Evolutionary conservation across 2,329 filamentous ascomycete species (phyloP), one percentile per base, ranked within the genome.

Genomic region (Colletotrichum musicola): DNA sequence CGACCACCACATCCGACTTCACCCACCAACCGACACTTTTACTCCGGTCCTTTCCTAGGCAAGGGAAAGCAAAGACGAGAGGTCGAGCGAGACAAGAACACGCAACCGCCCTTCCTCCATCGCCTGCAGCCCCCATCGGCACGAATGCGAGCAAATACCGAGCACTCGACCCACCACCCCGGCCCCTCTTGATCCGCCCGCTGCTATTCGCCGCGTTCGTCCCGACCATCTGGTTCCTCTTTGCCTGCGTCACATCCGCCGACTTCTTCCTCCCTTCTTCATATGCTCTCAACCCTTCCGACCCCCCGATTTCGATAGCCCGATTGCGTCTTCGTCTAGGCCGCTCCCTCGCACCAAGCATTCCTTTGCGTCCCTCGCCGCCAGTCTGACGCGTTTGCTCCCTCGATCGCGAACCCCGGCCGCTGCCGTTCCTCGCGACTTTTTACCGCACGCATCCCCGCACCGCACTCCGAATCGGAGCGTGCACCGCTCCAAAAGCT

Each of bases 161-260:
- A 69, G 22, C 30, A 51, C 55, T 57, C 47, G 50, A 53, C 49
- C 61, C 54, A 55, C 27, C 30, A 62, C 55, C 66, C 66, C 49
- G 66, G 62, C 62, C 46, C 40, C 42, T 66, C 56, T 56, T 61
- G 62, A 51, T 66, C 66, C 62, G 56, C 44, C 44, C 44, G 46
- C 50, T 65, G 35, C 18, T 55, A 69, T 61, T 66, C 66, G 62
- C 55, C 56, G 55, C 66, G 22, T 60, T 61, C 47, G 66, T 66
- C 66, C 66, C 66, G 56, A 65, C n/a, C 62, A 66, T 61, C 42
- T 69, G 66, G 66, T 66, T 60, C 50, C 25, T 49, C 38, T 61
- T 56, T 60, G 49, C 40, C 62, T 69, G 66, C 56, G 55, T 69
- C 62, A 66, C 62, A 69, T 61, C 40, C 61, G 65, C 38, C 44